Conservation (phyloP, 1,139 yeast species). For the Yamadazyma taylorii region DNA sequence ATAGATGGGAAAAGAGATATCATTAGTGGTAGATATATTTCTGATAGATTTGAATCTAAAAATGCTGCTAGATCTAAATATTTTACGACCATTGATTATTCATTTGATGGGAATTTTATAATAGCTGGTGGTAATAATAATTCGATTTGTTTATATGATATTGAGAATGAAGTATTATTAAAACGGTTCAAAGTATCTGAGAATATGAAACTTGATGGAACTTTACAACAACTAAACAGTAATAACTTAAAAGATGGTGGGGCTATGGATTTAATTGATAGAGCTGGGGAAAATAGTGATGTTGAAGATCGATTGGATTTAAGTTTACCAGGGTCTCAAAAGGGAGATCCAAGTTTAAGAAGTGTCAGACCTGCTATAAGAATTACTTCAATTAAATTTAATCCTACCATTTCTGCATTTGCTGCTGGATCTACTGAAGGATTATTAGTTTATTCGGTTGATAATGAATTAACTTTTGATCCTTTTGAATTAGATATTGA, state of each 20-base stretch:
- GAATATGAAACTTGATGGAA: slow-evolving; percentile 91
- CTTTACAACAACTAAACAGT: slow-evolving; percentile 76
- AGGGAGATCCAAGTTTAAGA: slow-evolving; percentile 86
- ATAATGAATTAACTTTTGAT: slow-evolving; percentile 75
- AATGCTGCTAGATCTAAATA: slow-evolving; percentile 83
- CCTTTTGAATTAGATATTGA: slow-evolving; percentile 95
- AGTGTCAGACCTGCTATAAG: slow-evolving; percentile 77
- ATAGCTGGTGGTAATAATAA: slow-evolving; percentile 95
- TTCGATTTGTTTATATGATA: slow-evolving; percentile 87
- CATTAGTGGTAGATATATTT: slow-evolving; percentile 78
- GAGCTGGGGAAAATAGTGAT: slow-evolving; percentile 84
- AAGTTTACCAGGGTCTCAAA: slow-evolving; percentile 81
- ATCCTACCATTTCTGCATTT: slow-evolving; percentile 90
- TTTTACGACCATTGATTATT: slow-evolving; percentile 78
- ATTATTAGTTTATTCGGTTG: slow-evolving; percentile 75
- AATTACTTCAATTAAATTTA: slow-evolving; percentile 73
- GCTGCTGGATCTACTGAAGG: slow-evolving; percentile 98
- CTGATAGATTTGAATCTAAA: slow-evolving; percentile 78
- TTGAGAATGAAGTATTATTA: slow-evolving; percentile 80
- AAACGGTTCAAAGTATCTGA: slow-evolving; percentile 80
- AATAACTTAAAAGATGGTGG: slow-evolving; percentile 87
- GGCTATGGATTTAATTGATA: slow-evolving; percentile 76
- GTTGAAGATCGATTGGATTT: slow-evolving; percentile 77
- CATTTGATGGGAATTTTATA: slow-evolving; percentile 84
- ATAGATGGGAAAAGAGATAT: slow-evolving; percentile 89